Evolutionary conservation across 2,329 filamentous ascomycete species (phyloP).

Genomic region (Penicillium digitatum): DNA sequence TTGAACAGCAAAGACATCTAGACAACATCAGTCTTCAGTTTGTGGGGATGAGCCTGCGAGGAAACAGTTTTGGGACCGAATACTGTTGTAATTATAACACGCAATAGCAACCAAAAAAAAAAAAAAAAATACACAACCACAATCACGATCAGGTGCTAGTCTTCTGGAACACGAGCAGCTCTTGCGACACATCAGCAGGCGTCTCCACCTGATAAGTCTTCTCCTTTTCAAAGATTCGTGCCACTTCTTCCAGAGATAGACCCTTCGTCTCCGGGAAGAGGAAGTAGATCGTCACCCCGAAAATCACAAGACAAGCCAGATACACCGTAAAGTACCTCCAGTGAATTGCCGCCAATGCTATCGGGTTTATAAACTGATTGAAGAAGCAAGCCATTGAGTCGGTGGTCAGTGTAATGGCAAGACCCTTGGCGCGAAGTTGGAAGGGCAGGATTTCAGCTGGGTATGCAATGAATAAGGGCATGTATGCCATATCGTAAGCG

Average conservation of each 20-base stretch:
- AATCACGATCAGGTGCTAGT: conserved; percentile 2
- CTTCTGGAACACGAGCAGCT: conserved; percentile 10
- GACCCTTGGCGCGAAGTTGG: conserved; percentile 20
- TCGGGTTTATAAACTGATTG: conserved; percentile 43
- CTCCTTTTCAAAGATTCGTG: conserved; percentile 13
- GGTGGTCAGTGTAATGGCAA: conserved; percentile 23
- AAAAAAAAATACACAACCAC: conserved; percentile 3
- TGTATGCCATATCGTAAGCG: conserved; percentile 21
- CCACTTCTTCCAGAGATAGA: conserved; percentile 16
- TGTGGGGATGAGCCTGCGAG: neutral
- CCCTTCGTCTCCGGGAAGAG: conserved; percentile 30
- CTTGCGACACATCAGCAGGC: conserved; percentile 11
- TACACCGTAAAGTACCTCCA: conserved; percentile 45
- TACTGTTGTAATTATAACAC: conserved; percentile 12
- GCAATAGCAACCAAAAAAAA: neutral
- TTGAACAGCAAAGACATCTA: neutral
- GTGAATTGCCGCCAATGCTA: conserved; percentile 35
- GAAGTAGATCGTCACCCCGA: conserved; percentile 37
- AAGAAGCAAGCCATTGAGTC: conserved; percentile 30
- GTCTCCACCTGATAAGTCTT: conserved; percentile 3
- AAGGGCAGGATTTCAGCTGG: conserved; percentile 21
- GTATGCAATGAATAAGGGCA: conserved; percentile 21
- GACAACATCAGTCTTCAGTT: conserved; percentile 1
- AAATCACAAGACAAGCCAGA: conserved; percentile 32
- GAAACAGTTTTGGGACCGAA: conserved; percentile 4